Evolutionary conservation across 192 early-diverging fungal genomes (phyloP), one percentile per base, ranked within the genome.

Genomic region (Chytriomyces sp.): DNA sequence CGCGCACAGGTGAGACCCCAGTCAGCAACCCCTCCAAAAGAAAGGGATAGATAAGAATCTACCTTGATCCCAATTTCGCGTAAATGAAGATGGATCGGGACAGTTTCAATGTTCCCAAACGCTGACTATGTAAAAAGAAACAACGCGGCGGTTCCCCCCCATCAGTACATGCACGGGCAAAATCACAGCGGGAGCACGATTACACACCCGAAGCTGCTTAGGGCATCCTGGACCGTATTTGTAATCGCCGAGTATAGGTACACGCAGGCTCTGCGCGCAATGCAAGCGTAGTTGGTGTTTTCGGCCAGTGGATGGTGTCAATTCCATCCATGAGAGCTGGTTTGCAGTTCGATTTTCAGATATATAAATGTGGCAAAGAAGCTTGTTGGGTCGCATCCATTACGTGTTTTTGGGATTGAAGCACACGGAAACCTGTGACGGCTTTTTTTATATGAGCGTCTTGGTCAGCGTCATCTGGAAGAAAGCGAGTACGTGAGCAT

Each of bases 251-350:
- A 83, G 30, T 8, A 83, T 76, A 1, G 78, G 76, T 5, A 74
- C 75, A 76, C 72, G 31, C 59, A 73, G 31, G 36, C 37, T 44
- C 32, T 64, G 33, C 3, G 81, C 75, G 57, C 78, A 83, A 67
- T 83, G 81, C 22, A 83, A 55, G 25, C 83, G 49, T 12, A 85
- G 66, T 55, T 85, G 83, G 56, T 85, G 80, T 64, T 85, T 85
- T 36, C 83, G 55, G 32, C 83, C 83, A 14, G 80, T 85, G 5
- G 31, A 19, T 5, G 83, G 83, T 31, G 40, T 39, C 10, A 85
- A 62, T 69, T 82, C 81, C 7, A 80, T 6, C 28, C 73, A 49
- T 4, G 77, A 72, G 10, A 64, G 59, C 67, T 77, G 56, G 17
- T 19, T 66, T 19, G 0, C 14, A 8, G 71, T 19, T 4, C 44